Evolutionary conservation across 768 basidiomycete species (phyloP).

Genomic region (Mycena vitilis): DNA sequence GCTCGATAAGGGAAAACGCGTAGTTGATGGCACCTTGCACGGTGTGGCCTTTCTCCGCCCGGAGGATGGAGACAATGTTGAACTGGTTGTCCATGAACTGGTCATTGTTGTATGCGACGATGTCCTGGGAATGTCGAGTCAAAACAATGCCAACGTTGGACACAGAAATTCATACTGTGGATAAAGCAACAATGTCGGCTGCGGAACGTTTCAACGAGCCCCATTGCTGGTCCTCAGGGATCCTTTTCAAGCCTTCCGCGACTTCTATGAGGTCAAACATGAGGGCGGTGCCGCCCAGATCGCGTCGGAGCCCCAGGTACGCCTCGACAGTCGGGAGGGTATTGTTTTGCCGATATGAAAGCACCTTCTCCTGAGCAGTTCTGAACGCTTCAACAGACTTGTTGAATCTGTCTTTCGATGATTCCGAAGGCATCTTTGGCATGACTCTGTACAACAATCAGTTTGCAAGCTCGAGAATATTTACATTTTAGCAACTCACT

Average conservation of each 20-base stretch:
- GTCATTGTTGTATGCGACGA: slow-evolving; percentile 64
- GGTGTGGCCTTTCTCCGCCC: slow-evolving; percentile 54
- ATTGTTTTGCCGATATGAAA: slow-evolving; percentile 40
- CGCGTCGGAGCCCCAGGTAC: slow-evolving; percentile 59
- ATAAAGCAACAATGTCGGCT: slow-evolving; percentile 63
- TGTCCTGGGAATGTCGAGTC: slow-evolving; percentile 60
- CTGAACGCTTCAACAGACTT: slow-evolving; percentile 49
- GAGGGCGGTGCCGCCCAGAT: slow-evolving; percentile 61
- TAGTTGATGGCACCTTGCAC: slow-evolving; percentile 63
- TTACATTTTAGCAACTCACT: slow-evolving; percentile 42
- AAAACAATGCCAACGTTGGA: slow-evolving; percentile 13
- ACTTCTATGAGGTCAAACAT: slow-evolving; percentile 65
- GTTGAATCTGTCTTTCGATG: slow-evolving; percentile 58
- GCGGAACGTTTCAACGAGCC: slow-evolving; percentile 52
- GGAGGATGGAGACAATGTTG: slow-evolving; percentile 65
- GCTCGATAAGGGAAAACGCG: slow-evolving; percentile 53
- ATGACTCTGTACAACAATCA: slow-evolving; percentile 48
- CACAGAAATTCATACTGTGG: slow-evolving; percentile 54
- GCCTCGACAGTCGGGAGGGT: slow-evolving; percentile 56
- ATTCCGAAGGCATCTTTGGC: slow-evolving; percentile 44
- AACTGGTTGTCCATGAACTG: slow-evolving; percentile 49
- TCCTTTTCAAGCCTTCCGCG: slow-evolving; percentile 41
- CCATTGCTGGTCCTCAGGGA: slow-evolving; percentile 39
- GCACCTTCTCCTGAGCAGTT: slow-evolving; percentile 47
- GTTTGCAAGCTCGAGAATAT: slow-evolving; percentile 1